These are phyloP conservation scores for Sugiyamaella pinicola DNA, from an alignment of 1,139 yeast genomes.

Conservation along the genomic window DNA sequence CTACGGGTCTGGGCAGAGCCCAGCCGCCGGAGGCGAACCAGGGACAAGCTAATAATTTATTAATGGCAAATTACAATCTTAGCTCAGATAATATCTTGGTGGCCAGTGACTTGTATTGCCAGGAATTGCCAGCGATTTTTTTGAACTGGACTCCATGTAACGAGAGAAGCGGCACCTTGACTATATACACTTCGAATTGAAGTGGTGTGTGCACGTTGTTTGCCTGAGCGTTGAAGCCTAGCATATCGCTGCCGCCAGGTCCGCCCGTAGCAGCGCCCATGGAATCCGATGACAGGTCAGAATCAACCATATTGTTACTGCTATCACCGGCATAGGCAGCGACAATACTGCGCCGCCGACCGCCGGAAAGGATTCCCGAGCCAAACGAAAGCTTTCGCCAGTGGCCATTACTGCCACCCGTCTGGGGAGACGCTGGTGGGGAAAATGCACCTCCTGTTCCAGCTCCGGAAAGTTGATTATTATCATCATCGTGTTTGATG, in stretches of 20 bases:
- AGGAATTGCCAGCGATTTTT: slow-evolving; percentile 89
- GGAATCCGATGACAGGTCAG: slow-evolving; percentile 42
- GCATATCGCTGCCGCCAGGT: slow-evolving; percentile 58
- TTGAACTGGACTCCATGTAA: slow-evolving; percentile 94
- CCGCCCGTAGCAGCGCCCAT: slow-evolving; percentile 42
- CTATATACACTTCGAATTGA: slow-evolving; percentile 89
- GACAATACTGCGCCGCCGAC: slow-evolving; percentile 30
- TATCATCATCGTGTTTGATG: slow-evolving; percentile 28
- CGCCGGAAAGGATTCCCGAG: slow-evolving; percentile 35
- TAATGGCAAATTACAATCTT: slow-evolving; percentile 49
- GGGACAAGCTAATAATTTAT: background rate
- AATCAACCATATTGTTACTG: slow-evolving; percentile 35
- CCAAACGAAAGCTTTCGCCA: slow-evolving; percentile 43
- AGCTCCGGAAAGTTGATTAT: background rate
- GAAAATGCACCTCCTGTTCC: slow-evolving; percentile 17
- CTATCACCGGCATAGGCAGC: slow-evolving; percentile 27
- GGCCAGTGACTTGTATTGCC: slow-evolving; percentile 95
- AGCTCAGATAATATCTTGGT: slow-evolving; percentile 79
- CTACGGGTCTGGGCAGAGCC: slow-evolving; percentile 11
- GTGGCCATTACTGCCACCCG: slow-evolving; percentile 33
- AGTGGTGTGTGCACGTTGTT: slow-evolving; percentile 53
- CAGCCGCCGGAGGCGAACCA: slow-evolving; percentile 9
- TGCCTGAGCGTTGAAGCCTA: slow-evolving; percentile 39
- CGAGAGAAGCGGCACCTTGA: slow-evolving; percentile 87
- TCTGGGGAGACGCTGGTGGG: slow-evolving; percentile 28